Percentiles rank a stretch among this genome's conserved stretches.
Evolutionary conservation across 306 rosid species (phyloP).

Genomic region (Malus asiatica): DNA sequence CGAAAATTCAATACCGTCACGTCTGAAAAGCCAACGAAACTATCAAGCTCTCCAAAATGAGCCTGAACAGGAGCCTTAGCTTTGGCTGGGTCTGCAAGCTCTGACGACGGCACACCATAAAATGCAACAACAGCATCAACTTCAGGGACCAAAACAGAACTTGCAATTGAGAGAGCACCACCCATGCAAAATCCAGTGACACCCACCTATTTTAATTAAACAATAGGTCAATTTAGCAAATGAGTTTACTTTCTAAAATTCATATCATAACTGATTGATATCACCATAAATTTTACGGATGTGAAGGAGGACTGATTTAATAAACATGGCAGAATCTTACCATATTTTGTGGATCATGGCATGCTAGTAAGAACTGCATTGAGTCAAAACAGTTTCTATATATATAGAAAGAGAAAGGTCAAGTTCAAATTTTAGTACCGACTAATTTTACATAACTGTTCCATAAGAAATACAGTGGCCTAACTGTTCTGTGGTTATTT

Average conservation of each 20-base stretch:
- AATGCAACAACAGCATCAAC: slow-evolving; percentile 91
- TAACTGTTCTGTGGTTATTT: neutral
- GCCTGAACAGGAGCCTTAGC: slow-evolving; percentile 91
- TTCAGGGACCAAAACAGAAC: slow-evolving; percentile 76
- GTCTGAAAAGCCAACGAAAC: slow-evolving; percentile 84
- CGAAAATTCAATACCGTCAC: slow-evolving; percentile 52
- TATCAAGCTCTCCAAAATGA: slow-evolving; percentile 92
- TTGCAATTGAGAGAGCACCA: slow-evolving; percentile 94
- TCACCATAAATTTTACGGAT: neutral
- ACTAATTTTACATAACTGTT: neutral
- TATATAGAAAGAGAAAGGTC: neutral
- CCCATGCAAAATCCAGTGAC: slow-evolving; percentile 99
- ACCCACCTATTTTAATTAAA: slow-evolving; percentile 55
- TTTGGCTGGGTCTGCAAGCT: slow-evolving; percentile 87
- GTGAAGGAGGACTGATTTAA: neutral
- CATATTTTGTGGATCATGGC: neutral
- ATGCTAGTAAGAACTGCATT: no score
- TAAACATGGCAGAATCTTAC: neutral
- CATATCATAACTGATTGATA: neutral
- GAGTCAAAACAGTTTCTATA: slow-evolving; percentile 4
- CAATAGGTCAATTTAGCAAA: slow-evolving; percentile 2
- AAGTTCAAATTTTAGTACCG: neutral
- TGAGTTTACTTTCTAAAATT: neutral
- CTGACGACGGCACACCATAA: slow-evolving; percentile 82
- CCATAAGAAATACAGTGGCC: neutral